phyloP scores from a whole-genome alignment of 495 filamentous ascomycete species.

The Hypomontagnella submonticulosa region DNA sequence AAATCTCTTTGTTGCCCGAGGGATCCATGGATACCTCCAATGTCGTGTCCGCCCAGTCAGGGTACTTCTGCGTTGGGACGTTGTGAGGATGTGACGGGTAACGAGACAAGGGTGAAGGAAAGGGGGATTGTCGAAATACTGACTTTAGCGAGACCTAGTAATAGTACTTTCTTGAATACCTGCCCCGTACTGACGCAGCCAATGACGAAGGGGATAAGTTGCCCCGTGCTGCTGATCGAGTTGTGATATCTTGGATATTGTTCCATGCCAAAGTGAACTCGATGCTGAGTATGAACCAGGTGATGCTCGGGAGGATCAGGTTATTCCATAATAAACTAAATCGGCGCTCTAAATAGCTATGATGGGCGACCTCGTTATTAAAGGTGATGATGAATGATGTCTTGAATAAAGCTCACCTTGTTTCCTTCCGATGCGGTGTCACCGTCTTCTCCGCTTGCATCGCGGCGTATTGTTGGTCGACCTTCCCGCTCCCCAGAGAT shows the following conservation, averaged over 20 bases:
- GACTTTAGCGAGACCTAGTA: constrained; percentile 12
- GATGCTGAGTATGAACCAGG: constrained; percentile 31
- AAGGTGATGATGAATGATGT: neutral
- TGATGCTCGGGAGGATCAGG: constrained; percentile 11
- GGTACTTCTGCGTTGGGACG: constrained; percentile 7
- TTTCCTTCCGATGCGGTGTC: neutral
- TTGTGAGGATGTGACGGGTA: neutral
- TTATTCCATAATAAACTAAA: constrained; percentile 17
- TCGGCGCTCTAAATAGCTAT: neutral
- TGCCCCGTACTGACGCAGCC: constrained; percentile 17
- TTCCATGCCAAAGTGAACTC: constrained; percentile 41
- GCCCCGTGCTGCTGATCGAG: constrained; percentile 35
- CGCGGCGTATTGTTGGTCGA: neutral
- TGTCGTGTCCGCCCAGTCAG: constrained; percentile 16
- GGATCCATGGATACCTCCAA: constrained; percentile 7
- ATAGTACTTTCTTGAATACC: constrained; percentile 13
- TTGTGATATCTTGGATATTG: constrained; percentile 30
- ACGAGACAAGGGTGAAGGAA: neutral
- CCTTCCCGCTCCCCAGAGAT: constrained; percentile 15
- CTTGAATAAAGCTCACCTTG: neutral
- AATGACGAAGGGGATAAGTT: constrained; percentile 38
- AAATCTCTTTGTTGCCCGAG: neutral
- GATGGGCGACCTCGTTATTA: neutral
- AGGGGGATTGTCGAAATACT: neutral
- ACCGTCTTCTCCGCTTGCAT: neutral